Evolutionary conservation across 495 filamentous ascomycete genomes (phyloP).

Genomic region (Penicillium odoratum): DNA sequence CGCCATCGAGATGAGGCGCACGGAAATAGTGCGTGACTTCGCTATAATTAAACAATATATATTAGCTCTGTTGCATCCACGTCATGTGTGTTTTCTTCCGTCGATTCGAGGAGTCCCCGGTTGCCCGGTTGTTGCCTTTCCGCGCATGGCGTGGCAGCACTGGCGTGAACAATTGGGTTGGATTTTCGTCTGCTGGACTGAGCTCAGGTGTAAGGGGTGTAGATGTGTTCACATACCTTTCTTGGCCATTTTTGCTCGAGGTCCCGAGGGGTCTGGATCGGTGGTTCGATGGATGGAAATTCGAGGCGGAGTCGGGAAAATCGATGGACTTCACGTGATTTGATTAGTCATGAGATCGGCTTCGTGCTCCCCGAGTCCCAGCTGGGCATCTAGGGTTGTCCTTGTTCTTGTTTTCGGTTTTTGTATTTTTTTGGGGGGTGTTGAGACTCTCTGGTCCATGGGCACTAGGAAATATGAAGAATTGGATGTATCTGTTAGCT

Average conservation of each 20-base stretch:
- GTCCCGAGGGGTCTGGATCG: conserved; percentile 16
- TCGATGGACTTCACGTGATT: conserved; percentile 11
- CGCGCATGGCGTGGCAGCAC: too few relatives aligned
- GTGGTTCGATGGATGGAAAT: conserved; percentile 19
- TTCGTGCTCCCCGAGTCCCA: background rate
- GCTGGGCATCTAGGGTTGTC: too few relatives aligned
- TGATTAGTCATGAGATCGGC: conserved; percentile 7
- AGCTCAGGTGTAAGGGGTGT: background rate
- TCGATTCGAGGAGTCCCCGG: background rate
- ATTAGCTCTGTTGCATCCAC: background rate
- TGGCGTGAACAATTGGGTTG: too few relatives aligned
- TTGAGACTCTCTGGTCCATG: too few relatives aligned
- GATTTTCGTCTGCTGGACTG: too few relatives aligned
- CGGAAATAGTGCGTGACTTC: conserved; percentile 88
- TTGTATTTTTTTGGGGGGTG: too few relatives aligned
- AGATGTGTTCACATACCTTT: conserved; percentile 23
- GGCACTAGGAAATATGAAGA: too few relatives aligned
- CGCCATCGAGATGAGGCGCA: conserved; percentile 97
- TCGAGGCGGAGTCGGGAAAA: conserved; percentile 18
- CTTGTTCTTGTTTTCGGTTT: background rate
- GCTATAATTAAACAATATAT: conserved; percentile 44
- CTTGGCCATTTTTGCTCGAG: conserved; percentile 34
- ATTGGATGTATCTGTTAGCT: too few relatives aligned
- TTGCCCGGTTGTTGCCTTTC: too few relatives aligned
- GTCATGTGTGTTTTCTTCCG: background rate